phyloP scores from a whole-genome alignment of 805 yeast species.

The Ascoidea tarda region DNA sequence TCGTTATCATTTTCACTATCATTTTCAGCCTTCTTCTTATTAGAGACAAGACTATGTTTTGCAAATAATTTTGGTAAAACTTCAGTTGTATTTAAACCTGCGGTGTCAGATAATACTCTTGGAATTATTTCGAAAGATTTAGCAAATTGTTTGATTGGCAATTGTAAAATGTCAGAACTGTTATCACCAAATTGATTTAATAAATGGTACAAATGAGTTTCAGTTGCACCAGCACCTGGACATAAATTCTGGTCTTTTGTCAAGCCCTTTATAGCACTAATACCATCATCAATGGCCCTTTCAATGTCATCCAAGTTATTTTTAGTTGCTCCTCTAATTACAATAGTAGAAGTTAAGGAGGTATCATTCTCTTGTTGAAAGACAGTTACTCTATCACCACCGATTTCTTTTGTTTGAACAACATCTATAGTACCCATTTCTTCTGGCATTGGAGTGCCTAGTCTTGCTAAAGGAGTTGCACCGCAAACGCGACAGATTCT shows the following conservation, averaged over 20 bases:
- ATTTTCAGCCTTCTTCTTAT: too few species aligned
- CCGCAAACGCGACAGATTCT: constrained; percentile 94
- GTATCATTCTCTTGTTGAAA: constrained; percentile 61
- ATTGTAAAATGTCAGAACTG: constrained; percentile 85
- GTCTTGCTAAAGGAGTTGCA: constrained; percentile 87
- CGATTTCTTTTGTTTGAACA: constrained; percentile 87
- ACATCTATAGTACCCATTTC: constrained; percentile 82
- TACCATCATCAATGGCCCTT: constrained; percentile 96
- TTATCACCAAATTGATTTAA: constrained; percentile 79
- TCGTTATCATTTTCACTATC: constrained; percentile 20
- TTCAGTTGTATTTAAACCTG: constrained; percentile 85
- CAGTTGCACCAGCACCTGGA: constrained; percentile 96
- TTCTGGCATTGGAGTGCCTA: constrained; percentile 91
- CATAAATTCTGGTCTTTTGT: constrained; percentile 64
- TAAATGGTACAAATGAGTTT: constrained; percentile 71
- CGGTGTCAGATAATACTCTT: constrained; percentile 82
- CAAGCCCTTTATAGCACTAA: constrained; percentile 78
- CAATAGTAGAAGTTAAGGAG: constrained; percentile 83
- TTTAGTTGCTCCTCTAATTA: constrained; percentile 93
- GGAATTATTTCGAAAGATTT: constrained; percentile 93
- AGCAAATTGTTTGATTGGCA: constrained; percentile 90
- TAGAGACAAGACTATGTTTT: constrained; percentile 39
- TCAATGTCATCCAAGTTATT: constrained; percentile 88
- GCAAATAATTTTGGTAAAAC: constrained; percentile 83
- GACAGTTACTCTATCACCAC: constrained; percentile 93